Base-by-base conservation (phyloP, 2,329 filamentous ascomycete species). In the Paraconiothyrium sp. region DNA sequence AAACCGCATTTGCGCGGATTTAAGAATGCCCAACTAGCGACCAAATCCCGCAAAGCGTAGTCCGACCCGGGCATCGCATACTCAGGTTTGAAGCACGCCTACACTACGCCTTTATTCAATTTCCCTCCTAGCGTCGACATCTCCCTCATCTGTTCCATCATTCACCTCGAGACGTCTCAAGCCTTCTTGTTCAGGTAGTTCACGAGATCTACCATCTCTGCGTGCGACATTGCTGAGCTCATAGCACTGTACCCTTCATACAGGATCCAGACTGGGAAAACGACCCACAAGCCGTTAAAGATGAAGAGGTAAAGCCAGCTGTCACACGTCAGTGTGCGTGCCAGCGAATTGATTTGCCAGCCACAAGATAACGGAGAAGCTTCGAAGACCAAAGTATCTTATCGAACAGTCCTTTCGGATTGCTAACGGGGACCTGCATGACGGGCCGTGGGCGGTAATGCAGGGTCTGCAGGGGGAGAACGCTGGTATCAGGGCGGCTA, bases 271-370 rank as follows among this genome's bases (percentile, higher is more conserved):
- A 84, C 62, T 1, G 87, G 86, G 61, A 88, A 81, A 64, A 83
- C 82, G 16, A 89, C 87, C 87, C 87, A 89, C 3, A 90, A 76
- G 20, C 80, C 84, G 70, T 90, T 90, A 78, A 90, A 90, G 75
- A 89, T 89, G 61, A 85, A 76, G 64, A 90, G 75, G 68, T 90
- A 90, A 11, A 90, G 76, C 85, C 87, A 89, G 22, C 79, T 81
- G 49, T 35, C 20, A 34, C 20, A 44, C 43, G 16, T 52, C 51
- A 54, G 58, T 37, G 30, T 30, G 20, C 14, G 55, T 54, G 44
- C 47, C 22, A 49, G 54, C 34, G 39, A 11, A 27, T 2, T 2
- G 6, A 30, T 30, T 30, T 30, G 4, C 27, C 24, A 55, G 27
- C 44, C n/a, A 57, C 16, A 11, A 10, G 46, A 52, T n/a, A 9